A percentile compares a stretch with the other conserved stretches of the same genome.
Conservation (phyloP, 2,329 filamentous ascomycete species). For the Ophiostoma tasmaniense region DNA sequence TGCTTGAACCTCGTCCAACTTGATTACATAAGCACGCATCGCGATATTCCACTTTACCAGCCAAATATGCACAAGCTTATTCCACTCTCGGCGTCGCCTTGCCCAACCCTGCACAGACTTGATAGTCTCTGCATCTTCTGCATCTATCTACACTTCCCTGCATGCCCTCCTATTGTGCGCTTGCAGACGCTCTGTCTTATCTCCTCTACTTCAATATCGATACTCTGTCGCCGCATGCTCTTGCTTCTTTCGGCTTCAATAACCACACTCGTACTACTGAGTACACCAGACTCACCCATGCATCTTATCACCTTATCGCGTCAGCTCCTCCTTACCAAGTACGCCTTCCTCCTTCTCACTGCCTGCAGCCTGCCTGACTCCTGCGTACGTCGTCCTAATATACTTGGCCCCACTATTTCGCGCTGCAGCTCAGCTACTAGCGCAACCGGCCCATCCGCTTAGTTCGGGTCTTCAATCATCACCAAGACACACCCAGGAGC, state of each 20-base stretch:
- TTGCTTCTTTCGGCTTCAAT: not conserved
- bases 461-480: constrained; percentile 11
- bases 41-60: not conserved
- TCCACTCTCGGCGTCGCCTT: not conserved
- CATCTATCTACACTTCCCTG: not conserved
- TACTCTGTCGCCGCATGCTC: not conserved
- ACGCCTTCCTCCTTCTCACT: not conserved
- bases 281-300: not conserved
- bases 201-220: not conserved
- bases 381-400: constrained; percentile 1
- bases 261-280: not conserved
- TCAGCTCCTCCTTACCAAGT: too few relatives aligned
- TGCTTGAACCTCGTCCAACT: too few relatives aligned
- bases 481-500: constrained; percentile 11
- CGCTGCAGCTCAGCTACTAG: constrained; percentile 16
- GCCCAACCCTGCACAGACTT: not conserved
- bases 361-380: not conserved
- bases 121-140: not conserved
- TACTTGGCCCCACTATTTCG: constrained; percentile 12
- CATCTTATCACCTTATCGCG: not conserved
- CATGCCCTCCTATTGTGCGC: not conserved
- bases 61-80: not conserved
- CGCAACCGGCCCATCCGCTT: constrained; percentile 18
- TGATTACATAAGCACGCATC: not conserved
- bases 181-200: not conserved